A percentile compares a stretch with the other conserved stretches of the same genome.
phyloP scores from a whole-genome alignment of 768 basidiomycete genomes.

The Cyclocybe aegerita region DNA sequence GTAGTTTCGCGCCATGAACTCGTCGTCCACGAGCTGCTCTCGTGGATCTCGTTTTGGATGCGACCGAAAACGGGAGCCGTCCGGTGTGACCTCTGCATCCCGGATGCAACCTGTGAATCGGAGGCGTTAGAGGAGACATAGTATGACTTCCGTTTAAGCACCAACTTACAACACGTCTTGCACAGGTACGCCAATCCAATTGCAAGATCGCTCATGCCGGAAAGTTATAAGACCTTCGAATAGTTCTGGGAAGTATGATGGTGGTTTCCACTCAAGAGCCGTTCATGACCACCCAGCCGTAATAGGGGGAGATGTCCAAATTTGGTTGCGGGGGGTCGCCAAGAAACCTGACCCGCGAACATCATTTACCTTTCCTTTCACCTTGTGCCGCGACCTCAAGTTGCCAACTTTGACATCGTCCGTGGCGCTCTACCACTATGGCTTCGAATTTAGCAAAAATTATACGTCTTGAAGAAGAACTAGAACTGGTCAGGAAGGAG shows the following conservation, averaged over 20 bases:
- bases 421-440: background rate
- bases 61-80: conserved; percentile 11
- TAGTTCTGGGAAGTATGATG: background rate
- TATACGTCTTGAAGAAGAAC: background rate
- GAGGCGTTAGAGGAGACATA: background rate
- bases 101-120: conserved; percentile 8
- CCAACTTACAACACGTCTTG: conserved; percentile 2
- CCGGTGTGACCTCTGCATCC: conserved; percentile 6
- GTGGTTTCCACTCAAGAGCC: background rate
- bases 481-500: background rate
- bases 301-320: no score
- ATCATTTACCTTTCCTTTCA: no score
- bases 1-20: conserved; percentile 22
- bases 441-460: background rate
- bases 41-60: conserved; percentile 16
- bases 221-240: background rate
- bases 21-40: conserved; percentile 20
- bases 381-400: no score
- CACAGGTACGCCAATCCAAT: conserved; percentile 3
- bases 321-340: no score
- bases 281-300: background rate
- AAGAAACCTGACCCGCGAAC: no score
- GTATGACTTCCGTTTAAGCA: no score
- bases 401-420: background rate
- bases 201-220: background rate